Conservation (phyloP, 164 flowering plant genomes). For the Paratinospora sagittata region DNA sequence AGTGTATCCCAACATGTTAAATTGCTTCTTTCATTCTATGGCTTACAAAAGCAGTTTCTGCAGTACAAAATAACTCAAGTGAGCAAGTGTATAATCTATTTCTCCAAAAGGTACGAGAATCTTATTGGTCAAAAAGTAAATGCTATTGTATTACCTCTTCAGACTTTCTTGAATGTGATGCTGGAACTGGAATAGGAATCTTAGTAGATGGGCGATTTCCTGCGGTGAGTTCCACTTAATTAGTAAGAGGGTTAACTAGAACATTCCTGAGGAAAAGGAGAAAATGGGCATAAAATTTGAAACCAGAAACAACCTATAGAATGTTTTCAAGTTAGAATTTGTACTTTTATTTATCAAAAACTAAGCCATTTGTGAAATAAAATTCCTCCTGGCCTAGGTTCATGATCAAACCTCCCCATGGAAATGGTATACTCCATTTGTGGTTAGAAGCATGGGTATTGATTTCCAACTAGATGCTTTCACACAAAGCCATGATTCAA, state of each 20-base stretch:
- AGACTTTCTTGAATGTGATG: slow-evolving; percentile 36
- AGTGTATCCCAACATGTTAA: background rate
- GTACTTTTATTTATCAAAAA: background rate
- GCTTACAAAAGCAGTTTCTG: background rate
- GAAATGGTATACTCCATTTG: no score
- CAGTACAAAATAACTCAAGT: background rate
- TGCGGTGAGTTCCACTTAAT: slow-evolving; percentile 23
- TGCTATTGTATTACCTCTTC: slow-evolving; percentile 47
- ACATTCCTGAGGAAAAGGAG: background rate
- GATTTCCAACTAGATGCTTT: background rate
- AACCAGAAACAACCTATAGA: background rate
- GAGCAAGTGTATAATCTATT: background rate
- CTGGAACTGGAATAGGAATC: slow-evolving; percentile 81
- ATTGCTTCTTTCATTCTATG: background rate
- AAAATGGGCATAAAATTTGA: background rate
- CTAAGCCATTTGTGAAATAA: no score
- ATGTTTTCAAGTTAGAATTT: background rate
- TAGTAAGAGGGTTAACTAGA: background rate
- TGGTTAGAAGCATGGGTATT: background rate
- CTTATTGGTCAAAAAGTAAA: background rate
- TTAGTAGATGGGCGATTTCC: slow-evolving; percentile 82
- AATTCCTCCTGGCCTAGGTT: no score
- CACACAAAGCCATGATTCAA: no score
- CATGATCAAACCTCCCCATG: no score
- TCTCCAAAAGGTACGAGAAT: background rate